Evolutionary conservation across 129 eudicot genomes (phyloP).

Genomic region (Dittrichia graveolens): DNA sequence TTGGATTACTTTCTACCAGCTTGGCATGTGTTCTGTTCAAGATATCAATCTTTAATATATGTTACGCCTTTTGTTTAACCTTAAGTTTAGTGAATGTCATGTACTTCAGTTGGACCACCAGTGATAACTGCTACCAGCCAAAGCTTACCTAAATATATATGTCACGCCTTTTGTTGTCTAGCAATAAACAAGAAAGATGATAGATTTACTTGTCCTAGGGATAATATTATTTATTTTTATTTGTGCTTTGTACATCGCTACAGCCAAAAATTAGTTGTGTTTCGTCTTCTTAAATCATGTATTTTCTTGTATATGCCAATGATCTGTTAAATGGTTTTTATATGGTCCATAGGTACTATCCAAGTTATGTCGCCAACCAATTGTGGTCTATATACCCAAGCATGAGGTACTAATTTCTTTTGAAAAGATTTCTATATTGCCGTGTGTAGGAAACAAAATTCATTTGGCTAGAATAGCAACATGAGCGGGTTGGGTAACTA

Average conservation of each 20-base stretch:
- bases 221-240: slow-evolving; percentile 3
- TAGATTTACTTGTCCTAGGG: slow-evolving; percentile 13
- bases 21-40: not conserved
- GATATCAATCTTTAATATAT: too few species aligned
- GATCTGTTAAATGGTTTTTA: not conserved
- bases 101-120: slow-evolving; percentile 1
- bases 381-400: slow-evolving; percentile 81
- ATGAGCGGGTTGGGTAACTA: not conserved
- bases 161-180: slow-evolving; percentile 4
- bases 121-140: not conserved
- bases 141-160: not conserved
- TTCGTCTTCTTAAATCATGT: slow-evolving; percentile 9
- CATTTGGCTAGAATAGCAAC: not conserved
- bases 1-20: not conserved
- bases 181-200: slow-evolving; percentile 10
- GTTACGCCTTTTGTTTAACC: too few species aligned
- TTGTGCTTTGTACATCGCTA: not conserved
- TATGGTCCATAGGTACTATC: slow-evolving; percentile 65
- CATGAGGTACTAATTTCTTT: slow-evolving; percentile 60
- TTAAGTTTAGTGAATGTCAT: not conserved
- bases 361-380: slow-evolving; percentile 88
- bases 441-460: not conserved
- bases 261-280: not conserved
- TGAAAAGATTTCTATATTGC: not conserved
- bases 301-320: not conserved